A percentile compares a stretch with the other conserved stretches of the same genome.
These are phyloP conservation scores for Nicotiana rustica DNA, from an alignment of 305 asterid species.

Conservation along the genomic window DNA sequence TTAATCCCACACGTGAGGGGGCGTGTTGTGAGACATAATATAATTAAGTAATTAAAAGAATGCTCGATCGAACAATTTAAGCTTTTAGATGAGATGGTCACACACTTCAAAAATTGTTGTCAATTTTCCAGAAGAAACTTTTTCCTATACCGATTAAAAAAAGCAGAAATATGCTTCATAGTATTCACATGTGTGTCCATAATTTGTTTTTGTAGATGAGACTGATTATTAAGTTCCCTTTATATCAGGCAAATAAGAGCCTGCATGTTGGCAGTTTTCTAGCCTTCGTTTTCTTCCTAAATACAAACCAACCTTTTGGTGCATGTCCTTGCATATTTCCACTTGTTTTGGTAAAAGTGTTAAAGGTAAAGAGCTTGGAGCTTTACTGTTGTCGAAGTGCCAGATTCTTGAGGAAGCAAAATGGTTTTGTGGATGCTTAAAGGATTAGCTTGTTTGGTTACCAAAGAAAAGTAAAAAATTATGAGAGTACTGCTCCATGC, in stretches of 20 bases:
- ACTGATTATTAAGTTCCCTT: slow-evolving; percentile 18
- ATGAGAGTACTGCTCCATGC: background rate
- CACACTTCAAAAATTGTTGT: too few relatives aligned
- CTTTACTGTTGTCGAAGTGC: background rate
- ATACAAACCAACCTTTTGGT: background rate
- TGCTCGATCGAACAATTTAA: background rate
- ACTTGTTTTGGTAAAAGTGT: background rate
- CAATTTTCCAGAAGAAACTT: background rate
- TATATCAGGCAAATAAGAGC: slow-evolving; percentile 22
- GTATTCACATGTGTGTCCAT: background rate
- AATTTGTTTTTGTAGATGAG: background rate
- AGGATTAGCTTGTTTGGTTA: background rate
- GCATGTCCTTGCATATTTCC: background rate
- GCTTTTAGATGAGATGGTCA: background rate
- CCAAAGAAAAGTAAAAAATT: background rate
- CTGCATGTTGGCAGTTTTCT: slow-evolving; percentile 13
- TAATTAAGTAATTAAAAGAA: background rate
- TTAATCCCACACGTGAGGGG: background rate
- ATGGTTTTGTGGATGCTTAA: slow-evolving; percentile 5
- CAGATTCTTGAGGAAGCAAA: slow-evolving; percentile 12
- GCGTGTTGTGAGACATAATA: background rate
- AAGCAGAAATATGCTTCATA: background rate
- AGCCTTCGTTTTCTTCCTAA: background rate
- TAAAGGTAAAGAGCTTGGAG: background rate
- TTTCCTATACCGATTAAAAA: background rate